Evolutionary conservation across 1,139 yeast species (phyloP).

Genomic region (Nadsonia commutata): DNA sequence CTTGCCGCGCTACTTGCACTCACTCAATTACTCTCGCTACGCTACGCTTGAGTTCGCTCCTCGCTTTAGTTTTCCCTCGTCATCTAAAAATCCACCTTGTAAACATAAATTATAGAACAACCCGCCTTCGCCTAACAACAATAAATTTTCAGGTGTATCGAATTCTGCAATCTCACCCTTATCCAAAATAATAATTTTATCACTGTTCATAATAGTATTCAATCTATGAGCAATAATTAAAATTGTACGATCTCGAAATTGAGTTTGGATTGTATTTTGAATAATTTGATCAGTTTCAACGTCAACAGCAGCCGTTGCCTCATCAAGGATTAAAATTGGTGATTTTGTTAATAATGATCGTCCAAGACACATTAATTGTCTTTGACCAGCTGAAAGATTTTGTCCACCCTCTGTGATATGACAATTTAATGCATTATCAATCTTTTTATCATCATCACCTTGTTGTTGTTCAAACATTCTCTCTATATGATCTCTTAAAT

Average conservation of each 20-base stretch:
- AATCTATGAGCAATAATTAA: constrained; percentile 70
- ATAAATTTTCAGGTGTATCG: constrained; percentile 32
- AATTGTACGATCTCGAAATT: constrained; percentile 52
- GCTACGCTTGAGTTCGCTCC: too few relatives aligned
- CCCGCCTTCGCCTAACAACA: neutral
- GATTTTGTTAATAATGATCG: constrained; percentile 60
- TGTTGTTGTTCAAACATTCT: constrained; percentile 4
- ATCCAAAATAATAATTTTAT: constrained; percentile 50
- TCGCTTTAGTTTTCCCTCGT: too few relatives aligned
- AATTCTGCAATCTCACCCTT: constrained; percentile 44
- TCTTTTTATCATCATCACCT: constrained; percentile 1
- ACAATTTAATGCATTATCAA: constrained; percentile 37
- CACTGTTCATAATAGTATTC: constrained; percentile 52
- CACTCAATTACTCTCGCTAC: too few relatives aligned
- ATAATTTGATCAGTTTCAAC: constrained; percentile 61
- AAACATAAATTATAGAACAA: constrained; percentile 65
- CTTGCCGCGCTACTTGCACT: too few relatives aligned
- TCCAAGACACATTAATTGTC: constrained; percentile 61
- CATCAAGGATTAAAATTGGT: constrained; percentile 56
- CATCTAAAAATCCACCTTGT: constrained; percentile 34
- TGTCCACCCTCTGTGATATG: constrained; percentile 44
- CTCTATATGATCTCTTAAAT: neutral
- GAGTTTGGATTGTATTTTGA: constrained; percentile 46
- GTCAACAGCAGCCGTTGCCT: constrained; percentile 75
- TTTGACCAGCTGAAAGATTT: constrained; percentile 65